These are phyloP conservation scores for Paulownia fortunei DNA, from an alignment of 257 asterid species.

Conservation along the genomic window DNA sequence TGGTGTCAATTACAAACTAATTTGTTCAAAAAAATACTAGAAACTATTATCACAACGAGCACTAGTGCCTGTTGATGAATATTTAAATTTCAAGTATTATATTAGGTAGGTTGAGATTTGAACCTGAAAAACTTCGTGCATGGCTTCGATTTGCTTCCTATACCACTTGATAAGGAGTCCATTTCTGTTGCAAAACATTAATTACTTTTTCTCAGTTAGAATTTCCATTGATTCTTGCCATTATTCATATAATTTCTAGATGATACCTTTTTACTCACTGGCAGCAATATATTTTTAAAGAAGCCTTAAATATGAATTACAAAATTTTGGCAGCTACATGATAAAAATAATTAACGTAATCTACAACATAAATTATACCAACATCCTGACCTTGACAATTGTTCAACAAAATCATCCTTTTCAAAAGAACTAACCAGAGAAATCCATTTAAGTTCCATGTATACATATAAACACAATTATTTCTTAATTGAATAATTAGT, in stretches of 20 bases:
- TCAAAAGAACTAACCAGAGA: neutral
- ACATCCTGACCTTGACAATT: neutral
- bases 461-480: neutral
- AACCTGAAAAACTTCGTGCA: constrained; percentile 99
- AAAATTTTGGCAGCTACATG: constrained; percentile 3
- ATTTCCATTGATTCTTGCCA: constrained; percentile 41
- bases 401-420: neutral
- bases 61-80: constrained; percentile 16
- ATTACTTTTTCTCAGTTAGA: constrained; percentile 74
- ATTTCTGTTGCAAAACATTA: constrained; percentile 91
- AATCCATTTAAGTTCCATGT: neutral
- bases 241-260: constrained; percentile 28
- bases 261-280: constrained; percentile 5
- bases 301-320: neutral
- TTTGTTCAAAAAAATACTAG: constrained; percentile 24
- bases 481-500: neutral
- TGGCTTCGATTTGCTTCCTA: constrained; percentile 99
- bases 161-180: constrained; percentile 90
- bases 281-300: constrained; percentile 9
- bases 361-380: neutral
- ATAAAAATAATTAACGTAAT: neutral
- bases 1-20: constrained; percentile 1
- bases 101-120: constrained; percentile 73
- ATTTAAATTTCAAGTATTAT: constrained; percentile 32
- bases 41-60: constrained; percentile 28